Percentiles rank a stretch among this genome's conserved stretches.
These are phyloP conservation scores for Phellinidium pouzarii DNA, from an alignment of 1,284 basidiomycete genomes.

Conservation along the genomic window DNA sequence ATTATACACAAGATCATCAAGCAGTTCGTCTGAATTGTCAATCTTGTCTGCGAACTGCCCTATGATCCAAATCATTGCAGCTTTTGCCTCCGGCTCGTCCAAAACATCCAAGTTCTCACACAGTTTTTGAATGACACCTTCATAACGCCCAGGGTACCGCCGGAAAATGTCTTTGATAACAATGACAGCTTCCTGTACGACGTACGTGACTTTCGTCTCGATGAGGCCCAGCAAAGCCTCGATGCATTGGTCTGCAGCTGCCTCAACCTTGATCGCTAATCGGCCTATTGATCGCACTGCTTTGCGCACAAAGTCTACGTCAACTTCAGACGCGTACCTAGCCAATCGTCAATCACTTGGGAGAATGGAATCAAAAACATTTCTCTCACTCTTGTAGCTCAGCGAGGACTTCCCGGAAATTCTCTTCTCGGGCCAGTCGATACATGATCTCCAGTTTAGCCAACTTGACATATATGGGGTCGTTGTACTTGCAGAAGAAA, in stretches of 20 bases:
- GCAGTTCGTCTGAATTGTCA: conserved; percentile 90
- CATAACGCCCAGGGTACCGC: conserved; percentile 94
- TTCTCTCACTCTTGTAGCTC: conserved; percentile 85
- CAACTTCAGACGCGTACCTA: conserved; percentile 97
- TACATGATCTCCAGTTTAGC: conserved; percentile 99
- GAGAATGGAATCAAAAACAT: not conserved
- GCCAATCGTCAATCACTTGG: conserved; percentile 13
- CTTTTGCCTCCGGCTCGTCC: conserved; percentile 95
- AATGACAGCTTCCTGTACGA: conserved; percentile 95
- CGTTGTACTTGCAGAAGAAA: conserved; percentile 99
- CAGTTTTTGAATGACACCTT: conserved; percentile 88
- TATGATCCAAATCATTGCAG: conserved; percentile 97
- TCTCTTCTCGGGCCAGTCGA: conserved; percentile 84
- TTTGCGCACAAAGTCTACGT: conserved; percentile 96
- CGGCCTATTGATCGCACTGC: conserved; percentile 95
- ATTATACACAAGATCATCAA: conserved; percentile 87
- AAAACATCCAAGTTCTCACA: conserved; percentile 89
- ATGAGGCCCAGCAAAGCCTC: conserved; percentile 82
- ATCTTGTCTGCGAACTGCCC: conserved; percentile 97
- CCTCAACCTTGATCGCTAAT: conserved; percentile 93
- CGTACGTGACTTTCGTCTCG: conserved; percentile 92
- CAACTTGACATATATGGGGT: conserved; percentile 97
- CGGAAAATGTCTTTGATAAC: conserved; percentile 99
- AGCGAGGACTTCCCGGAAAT: conserved; percentile 85
- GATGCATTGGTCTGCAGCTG: conserved; percentile 87